Base-by-base conservation (phyloP, 495 filamentous ascomycete species). In the Penicillium atrosanguineum region DNA sequence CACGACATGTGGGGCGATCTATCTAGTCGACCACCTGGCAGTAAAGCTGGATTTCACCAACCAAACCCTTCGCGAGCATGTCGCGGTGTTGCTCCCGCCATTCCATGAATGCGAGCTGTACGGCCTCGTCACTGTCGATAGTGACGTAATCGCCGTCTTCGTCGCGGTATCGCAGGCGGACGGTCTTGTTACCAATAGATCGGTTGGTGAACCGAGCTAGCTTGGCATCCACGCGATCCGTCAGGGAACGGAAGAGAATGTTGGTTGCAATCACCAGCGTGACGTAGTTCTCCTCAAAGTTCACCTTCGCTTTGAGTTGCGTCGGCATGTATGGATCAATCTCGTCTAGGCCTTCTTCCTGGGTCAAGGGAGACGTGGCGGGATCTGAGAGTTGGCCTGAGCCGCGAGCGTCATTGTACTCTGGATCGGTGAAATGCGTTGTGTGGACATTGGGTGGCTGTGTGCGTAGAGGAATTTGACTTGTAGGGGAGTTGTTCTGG, bases 141-240 rank as follows among this genome's bases (percentile, higher is more conserved):
- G 84, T 92, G 41, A 98, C 89, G 62, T 85, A 91, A 63, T 97
- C 95, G 11, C 88, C 88, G 57, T 96, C 90, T 52, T 96, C 92
- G 64, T 98, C 95, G 44, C 85, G 80, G 69, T 97, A 98, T 52
- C 89, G 88, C 42, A 98, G 70, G 67, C 88, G 87, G 55, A 95
- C 80, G 46, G 84, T 84, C 52, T 89, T 88, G 59, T 79, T 82
- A 51, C 84, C 83, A 61, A 96, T 91, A 15, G 87, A 89, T 56
- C 86, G 85, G 59, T 80, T 86, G 8, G 90, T 92, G 56, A 89
- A 87, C 41, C 90, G 82, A 37, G 85, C 86, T 58, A 98, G 81
- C 70, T 97, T 97, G 20, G 88, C 88, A 68, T 97, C 95, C 62
- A 98, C 97, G n/a, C 94, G 90, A 62, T 97, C 92, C 44, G 90